These are phyloP conservation scores for Cyberlindnera japonica DNA, from an alignment of 805 yeast genomes.

Conservation along the genomic window DNA sequence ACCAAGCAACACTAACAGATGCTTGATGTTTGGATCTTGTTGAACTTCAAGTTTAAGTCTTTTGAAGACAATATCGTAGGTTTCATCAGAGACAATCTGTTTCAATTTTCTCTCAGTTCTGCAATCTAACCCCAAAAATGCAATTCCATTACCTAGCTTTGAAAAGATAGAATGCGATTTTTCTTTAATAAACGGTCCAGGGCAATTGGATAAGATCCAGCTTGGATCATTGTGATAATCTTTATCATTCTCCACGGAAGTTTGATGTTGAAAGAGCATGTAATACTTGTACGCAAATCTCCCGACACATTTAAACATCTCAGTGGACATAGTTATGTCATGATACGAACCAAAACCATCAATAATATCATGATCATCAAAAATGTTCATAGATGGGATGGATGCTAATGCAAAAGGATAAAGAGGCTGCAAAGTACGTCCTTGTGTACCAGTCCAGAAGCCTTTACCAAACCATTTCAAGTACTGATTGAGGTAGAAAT, in stretches of 20 bases:
- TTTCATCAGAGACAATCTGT: conserved; percentile 47
- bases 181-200: conserved; percentile 70
- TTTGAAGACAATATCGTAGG: conserved; percentile 60
- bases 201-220: conserved; percentile 58
- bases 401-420: conserved; percentile 75
- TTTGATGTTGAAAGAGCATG: conserved; percentile 88
- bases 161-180: conserved; percentile 65
- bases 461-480: conserved; percentile 90
- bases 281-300: conserved; percentile 79
- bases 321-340: conserved; percentile 68
- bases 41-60: conserved; percentile 55
- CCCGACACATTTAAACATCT: conserved; percentile 71
- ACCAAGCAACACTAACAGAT: conserved; percentile 79
- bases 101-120: conserved; percentile 79
- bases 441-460: conserved; percentile 66
- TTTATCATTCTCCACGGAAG: conserved; percentile 43
- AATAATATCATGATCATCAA: conserved; percentile 94
- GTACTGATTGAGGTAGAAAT: conserved; percentile 71
- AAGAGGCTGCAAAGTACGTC: conserved; percentile 61
- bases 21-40: conserved; percentile 55
- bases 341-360: conserved; percentile 94
- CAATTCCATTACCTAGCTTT: conserved; percentile 70
- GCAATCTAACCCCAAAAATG: conserved; percentile 81
- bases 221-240: conserved; percentile 38
- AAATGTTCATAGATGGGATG: conserved; percentile 83